A percentile compares a stretch with the other conserved stretches of the same genome.
phyloP scores from a whole-genome alignment of 2,329 filamentous ascomycete species.

The Metarhizium robertsii region DNA sequence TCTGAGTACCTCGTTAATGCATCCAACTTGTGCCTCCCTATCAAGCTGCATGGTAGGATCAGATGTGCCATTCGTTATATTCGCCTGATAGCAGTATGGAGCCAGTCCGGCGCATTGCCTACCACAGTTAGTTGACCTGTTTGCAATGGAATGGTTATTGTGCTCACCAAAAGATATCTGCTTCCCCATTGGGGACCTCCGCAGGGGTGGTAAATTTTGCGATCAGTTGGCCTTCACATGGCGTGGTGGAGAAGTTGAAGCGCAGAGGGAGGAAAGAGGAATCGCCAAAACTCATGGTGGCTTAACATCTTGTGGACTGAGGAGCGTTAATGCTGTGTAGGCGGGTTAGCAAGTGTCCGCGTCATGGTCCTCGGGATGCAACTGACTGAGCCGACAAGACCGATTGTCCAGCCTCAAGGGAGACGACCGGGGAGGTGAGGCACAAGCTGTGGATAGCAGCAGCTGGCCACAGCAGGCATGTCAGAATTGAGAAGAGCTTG shows the following conservation, averaged over 20 bases:
- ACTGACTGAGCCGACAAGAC: background rate
- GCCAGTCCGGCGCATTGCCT: slow-evolving; percentile 4
- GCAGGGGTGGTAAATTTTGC: slow-evolving; percentile 2
- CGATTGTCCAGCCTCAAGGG: slow-evolving; percentile 1
- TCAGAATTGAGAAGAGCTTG: background rate
- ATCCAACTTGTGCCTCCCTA: background rate
- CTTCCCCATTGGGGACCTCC: slow-evolving; percentile 3
- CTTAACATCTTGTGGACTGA: slow-evolving; percentile 3
- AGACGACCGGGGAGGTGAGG: background rate
- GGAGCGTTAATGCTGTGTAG: slow-evolving; percentile 1
- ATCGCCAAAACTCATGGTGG: slow-evolving; percentile 4
- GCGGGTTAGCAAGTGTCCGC: background rate
- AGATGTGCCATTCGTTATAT: background rate
- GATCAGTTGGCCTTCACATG: slow-evolving; percentile 3
- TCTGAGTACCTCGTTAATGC: background rate
- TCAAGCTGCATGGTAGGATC: background rate
- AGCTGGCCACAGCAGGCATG: background rate
- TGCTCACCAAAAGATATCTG: slow-evolving; percentile 3
- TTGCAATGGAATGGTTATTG: background rate
- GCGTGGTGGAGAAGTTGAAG: slow-evolving; percentile 5
- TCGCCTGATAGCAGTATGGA: slow-evolving; percentile 1
- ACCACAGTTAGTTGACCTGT: background rate
- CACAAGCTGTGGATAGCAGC: background rate
- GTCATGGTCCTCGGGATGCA: background rate
- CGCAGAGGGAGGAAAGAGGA: slow-evolving; percentile 4